Conservation (phyloP, 2,329 filamentous ascomycete genomes). For the Alternaria burnsii region DNA sequence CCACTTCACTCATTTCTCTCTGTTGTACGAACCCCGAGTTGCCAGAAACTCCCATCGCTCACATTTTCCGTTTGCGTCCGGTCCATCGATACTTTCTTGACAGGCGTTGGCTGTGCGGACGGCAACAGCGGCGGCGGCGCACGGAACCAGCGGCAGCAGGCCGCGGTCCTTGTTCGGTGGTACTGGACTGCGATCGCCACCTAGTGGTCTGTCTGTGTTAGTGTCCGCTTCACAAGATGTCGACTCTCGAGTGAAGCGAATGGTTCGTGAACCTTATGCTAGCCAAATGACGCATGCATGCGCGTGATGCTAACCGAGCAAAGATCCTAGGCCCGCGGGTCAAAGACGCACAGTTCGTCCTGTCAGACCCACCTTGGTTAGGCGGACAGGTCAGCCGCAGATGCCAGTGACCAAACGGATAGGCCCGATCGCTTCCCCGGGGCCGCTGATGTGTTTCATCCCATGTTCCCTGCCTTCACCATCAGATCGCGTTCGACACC, state of each 20-base stretch:
- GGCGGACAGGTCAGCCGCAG: slow-evolving; percentile 4
- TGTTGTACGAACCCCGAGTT: not conserved
- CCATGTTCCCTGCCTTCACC: slow-evolving; percentile 21
- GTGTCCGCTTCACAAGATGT: not conserved
- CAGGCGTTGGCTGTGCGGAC: slow-evolving; percentile 6
- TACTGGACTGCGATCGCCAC: slow-evolving; percentile 11
- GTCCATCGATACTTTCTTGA: slow-evolving; percentile 10
- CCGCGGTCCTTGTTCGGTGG: slow-evolving; percentile 23
- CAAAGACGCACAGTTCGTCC: slow-evolving; percentile 15
- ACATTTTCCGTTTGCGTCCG: not conserved
- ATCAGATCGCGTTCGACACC: slow-evolving; percentile 16
- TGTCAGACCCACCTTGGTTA: slow-evolving; percentile 23
- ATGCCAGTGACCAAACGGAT: slow-evolving; percentile 18
- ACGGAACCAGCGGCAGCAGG: slow-evolving; percentile 23
- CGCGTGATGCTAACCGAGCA: slow-evolving; percentile 1
- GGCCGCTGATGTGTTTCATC: slow-evolving; percentile 14
- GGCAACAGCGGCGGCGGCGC: slow-evolving; percentile 19
- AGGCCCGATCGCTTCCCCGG: slow-evolving; percentile 18
- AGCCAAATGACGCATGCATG: slow-evolving; percentile 9
- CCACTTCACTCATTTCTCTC: not conserved
- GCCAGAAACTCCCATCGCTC: not conserved
- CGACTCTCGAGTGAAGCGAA: not conserved
- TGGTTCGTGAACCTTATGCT: slow-evolving; percentile 13
- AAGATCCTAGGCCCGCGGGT: slow-evolving; percentile 6
- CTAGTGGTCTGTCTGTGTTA: not conserved